phyloP scores from a whole-genome alignment of 768 basidiomycete species.

The Lyophyllum decastes region DNA sequence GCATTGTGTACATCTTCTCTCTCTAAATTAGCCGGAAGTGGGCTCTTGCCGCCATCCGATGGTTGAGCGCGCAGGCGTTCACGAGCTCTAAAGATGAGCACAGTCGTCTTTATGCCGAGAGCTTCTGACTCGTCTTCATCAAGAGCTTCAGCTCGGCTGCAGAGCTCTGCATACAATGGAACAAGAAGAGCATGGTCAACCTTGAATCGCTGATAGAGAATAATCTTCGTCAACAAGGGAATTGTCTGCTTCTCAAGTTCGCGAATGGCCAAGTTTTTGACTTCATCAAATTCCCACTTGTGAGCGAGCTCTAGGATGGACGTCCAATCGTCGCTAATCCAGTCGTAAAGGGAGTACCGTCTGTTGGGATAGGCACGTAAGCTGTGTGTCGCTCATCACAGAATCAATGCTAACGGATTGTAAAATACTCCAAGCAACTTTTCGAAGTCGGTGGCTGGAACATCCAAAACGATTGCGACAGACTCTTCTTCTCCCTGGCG shows the following conservation, averaged over 20 bases:
- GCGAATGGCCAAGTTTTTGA: conserved; percentile 51
- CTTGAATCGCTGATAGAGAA: conserved; percentile 52
- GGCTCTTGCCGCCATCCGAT: conserved; percentile 34
- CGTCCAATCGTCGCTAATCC: conserved; percentile 51
- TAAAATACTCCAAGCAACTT: conserved; percentile 58
- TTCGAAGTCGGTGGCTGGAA: conserved; percentile 41
- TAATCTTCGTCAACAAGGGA: conserved; percentile 27
- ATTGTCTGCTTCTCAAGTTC: conserved; percentile 22
- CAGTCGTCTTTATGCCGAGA: conserved; percentile 58
- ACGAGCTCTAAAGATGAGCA: conserved; percentile 53
- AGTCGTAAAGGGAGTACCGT: conserved; percentile 55
- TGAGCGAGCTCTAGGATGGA: conserved; percentile 54
- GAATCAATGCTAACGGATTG: conserved; percentile 41
- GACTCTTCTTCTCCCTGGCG: conserved; percentile 39
- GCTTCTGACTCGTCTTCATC: conserved; percentile 52
- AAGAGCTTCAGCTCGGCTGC: conserved; percentile 51
- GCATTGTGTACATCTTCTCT: conserved; percentile 33
- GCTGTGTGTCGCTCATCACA: background rate
- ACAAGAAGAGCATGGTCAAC: conserved; percentile 52
- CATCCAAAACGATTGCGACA: conserved; percentile 42
- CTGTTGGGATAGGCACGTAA: conserved; percentile 29
- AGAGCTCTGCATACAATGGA: conserved; percentile 52
- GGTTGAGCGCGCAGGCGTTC: conserved; percentile 44
- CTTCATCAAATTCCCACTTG: conserved; percentile 43
- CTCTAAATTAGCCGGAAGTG: conserved; percentile 32